Evolutionary conservation across 139 green algal genomes (phyloP), one percentile per base, ranked within the genome.

Genomic region (Monoraphidium neglectum): DNA sequence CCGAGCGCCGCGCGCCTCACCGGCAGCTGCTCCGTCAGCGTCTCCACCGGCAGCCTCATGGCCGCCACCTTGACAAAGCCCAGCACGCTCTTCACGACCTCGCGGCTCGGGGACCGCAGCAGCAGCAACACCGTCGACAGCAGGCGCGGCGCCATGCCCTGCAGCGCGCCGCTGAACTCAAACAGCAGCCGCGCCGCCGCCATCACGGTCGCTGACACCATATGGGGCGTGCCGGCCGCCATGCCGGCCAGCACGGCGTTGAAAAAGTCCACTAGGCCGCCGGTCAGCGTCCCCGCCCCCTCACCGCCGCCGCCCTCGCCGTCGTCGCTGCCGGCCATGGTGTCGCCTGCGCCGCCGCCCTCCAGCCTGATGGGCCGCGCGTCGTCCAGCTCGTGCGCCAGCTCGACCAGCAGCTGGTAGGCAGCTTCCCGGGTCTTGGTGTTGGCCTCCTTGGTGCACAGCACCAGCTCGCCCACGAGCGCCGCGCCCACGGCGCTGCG

Each of bases 391-490:
- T 86, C 83, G 18, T 85, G 79, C 10, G 83, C 87, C 12, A 88
- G 65, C 32, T 90, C 83, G 24, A 98, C 89, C 18, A 99, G 80
- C 51, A 99, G 86, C 28, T 92, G 85, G 78, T 96, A 98, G 0
- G 95, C 96, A 13, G 87, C 85, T 12, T 77, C 76, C 6, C 94
- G 88, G 1, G 96, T 96, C 85, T 90, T 93, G 61, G 79, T 87
- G 84, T 98, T 97, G 18, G 85, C 80, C 89, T 98, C 95, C 83
- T 99, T 99, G n/a, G 91, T 90, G n/a, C 85, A 89, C 49, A 99
- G 82, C 62, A 98, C 88, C 33, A 98, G 91, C 78, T 99, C 95
- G 2, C 82, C 86, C 59, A 98, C 86, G 72, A 98, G 83, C n/a
- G 74, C 26, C 40, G 73, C 67, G 53, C 65, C 77, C 63, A 87